Conservation (phyloP, 768 basidiomycete species). For the Serpula lacrymans region DNA sequence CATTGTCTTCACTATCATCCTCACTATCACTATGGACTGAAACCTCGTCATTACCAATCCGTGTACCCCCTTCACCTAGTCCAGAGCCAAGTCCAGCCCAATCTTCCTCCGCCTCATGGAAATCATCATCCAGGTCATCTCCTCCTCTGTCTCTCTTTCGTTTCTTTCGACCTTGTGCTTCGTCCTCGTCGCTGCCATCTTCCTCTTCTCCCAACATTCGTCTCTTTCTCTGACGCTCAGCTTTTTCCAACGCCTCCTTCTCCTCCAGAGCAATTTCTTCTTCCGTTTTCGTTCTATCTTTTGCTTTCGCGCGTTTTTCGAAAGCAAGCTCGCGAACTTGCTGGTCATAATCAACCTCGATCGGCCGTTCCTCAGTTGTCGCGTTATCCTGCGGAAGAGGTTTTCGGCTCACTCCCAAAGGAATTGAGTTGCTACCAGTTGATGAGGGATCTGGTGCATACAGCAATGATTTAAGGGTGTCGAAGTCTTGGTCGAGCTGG, state of each 20-base stretch:
- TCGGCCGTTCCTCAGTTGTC: conserved; percentile 22
- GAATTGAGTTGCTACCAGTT: conserved; percentile 35
- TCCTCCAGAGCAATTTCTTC: conserved; percentile 90
- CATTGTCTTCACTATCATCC: conserved; percentile 36
- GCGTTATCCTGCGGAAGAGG: background rate
- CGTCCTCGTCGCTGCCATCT: conserved; percentile 62
- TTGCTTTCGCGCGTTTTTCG: conserved; percentile 90
- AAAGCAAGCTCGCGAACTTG: conserved; percentile 90
- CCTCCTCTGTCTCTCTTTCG: conserved; percentile 61
- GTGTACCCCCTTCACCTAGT: conserved; percentile 37
- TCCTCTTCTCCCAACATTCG: conserved; percentile 85
- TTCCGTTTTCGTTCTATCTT: conserved; percentile 94
- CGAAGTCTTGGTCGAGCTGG: conserved; percentile 86
- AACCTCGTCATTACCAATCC: conserved; percentile 37
- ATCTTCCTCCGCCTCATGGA: conserved; percentile 41
- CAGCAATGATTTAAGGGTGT: conserved; percentile 72
- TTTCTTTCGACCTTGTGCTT: conserved; percentile 31
- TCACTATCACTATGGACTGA: conserved; percentile 28
- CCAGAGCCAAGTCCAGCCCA: conserved; percentile 30
- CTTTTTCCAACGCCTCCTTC: conserved; percentile 81
- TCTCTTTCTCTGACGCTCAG: conserved; percentile 70
- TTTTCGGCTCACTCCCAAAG: conserved; percentile 13
- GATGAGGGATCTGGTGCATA: conserved; percentile 51
- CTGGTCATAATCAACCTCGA: conserved; percentile 81
- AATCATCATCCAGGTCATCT: conserved; percentile 94